Conservation (phyloP, 1,284 basidiomycete genomes). For the Moesziomyces sp. region DNA sequence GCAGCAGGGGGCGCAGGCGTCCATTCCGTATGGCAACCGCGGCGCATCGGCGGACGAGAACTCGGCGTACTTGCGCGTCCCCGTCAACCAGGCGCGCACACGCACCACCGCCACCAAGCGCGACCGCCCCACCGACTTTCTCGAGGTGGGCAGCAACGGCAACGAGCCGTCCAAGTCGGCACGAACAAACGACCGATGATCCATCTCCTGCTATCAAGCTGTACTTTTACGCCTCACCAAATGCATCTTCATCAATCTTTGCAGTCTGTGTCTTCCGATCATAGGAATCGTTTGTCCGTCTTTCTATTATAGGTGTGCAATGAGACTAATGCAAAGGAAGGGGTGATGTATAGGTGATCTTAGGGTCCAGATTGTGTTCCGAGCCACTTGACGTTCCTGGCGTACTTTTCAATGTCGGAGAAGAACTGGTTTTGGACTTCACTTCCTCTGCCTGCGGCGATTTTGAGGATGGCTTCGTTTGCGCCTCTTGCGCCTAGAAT, state of each 20-base stretch:
- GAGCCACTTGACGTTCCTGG: conserved; percentile 51
- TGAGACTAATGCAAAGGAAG: too few relatives aligned
- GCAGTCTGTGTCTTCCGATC: too few relatives aligned
- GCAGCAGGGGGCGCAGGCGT: conserved; percentile 29
- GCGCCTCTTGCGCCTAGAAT: conserved; percentile 86
- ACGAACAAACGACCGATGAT: conserved; percentile 16
- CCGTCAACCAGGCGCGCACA: conserved; percentile 36
- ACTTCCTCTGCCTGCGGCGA: conserved; percentile 76
- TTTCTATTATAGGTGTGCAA: neutral
- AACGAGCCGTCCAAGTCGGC: conserved; percentile 34
- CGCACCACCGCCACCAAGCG: conserved; percentile 30
- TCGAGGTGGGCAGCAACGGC: conserved; percentile 43
- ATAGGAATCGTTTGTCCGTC: too few relatives aligned
- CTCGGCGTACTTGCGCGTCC: conserved; percentile 48
- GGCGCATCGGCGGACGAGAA: conserved; percentile 40
- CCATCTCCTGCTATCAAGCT: neutral
- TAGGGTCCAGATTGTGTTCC: conserved; percentile 26
- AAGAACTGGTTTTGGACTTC: conserved; percentile 75
- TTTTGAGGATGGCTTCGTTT: conserved; percentile 90
- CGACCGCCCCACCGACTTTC: conserved; percentile 53
- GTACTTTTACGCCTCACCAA: neutral
- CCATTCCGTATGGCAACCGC: conserved; percentile 34
- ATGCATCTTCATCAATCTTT: too few relatives aligned
- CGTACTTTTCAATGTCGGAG: conserved; percentile 75
- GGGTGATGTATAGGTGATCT: too few relatives aligned